These are phyloP conservation scores for Aspergillus egyptiacus DNA, from an alignment of 495 filamentous ascomycete species.

Conservation along the genomic window DNA sequence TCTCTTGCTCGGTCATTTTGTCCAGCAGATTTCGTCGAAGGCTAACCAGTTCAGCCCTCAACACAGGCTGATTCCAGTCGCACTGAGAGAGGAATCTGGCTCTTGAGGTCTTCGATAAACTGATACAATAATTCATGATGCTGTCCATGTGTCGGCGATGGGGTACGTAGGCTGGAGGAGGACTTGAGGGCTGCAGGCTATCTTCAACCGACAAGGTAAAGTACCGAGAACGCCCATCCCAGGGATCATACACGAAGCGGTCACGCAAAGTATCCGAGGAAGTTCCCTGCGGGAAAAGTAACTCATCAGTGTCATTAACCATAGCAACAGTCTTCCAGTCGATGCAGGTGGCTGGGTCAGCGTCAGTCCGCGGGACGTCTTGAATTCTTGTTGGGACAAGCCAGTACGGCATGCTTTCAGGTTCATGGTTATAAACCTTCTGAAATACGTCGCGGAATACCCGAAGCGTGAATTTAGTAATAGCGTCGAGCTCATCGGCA, in stretches of 20 bases:
- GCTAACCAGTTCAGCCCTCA: slow-evolving; percentile 64
- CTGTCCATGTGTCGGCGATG: slow-evolving; percentile 47
- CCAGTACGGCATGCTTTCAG: slow-evolving; percentile 74
- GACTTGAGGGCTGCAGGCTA: slow-evolving; percentile 44
- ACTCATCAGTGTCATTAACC: slow-evolving; percentile 45
- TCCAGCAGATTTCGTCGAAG: slow-evolving; percentile 81
- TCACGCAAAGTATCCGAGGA: slow-evolving; percentile 52
- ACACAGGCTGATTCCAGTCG: slow-evolving; percentile 65
- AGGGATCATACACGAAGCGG: slow-evolving; percentile 67
- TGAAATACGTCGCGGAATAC: slow-evolving; percentile 86
- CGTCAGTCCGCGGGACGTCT: background rate
- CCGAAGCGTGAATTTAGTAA: slow-evolving; percentile 66
- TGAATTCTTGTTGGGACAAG: slow-evolving; percentile 54
- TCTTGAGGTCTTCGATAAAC: slow-evolving; percentile 52
- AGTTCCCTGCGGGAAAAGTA: slow-evolving; percentile 50
- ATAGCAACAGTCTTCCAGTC: slow-evolving; percentile 59
- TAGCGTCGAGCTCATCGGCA: slow-evolving; percentile 34
- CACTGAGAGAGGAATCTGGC: slow-evolving; percentile 36
- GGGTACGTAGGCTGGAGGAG: slow-evolving; percentile 46
- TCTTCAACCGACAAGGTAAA: slow-evolving; percentile 34
- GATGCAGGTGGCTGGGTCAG: slow-evolving; percentile 36
- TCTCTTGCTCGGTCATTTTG: slow-evolving; percentile 47
- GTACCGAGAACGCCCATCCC: slow-evolving; percentile 58
- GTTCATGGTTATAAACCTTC: slow-evolving; percentile 65
- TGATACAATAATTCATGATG: slow-evolving; percentile 61